Evolutionary conservation across 208 protist genomes (phyloP).

Genomic region (Trypanosomatidae sp.): DNA sequence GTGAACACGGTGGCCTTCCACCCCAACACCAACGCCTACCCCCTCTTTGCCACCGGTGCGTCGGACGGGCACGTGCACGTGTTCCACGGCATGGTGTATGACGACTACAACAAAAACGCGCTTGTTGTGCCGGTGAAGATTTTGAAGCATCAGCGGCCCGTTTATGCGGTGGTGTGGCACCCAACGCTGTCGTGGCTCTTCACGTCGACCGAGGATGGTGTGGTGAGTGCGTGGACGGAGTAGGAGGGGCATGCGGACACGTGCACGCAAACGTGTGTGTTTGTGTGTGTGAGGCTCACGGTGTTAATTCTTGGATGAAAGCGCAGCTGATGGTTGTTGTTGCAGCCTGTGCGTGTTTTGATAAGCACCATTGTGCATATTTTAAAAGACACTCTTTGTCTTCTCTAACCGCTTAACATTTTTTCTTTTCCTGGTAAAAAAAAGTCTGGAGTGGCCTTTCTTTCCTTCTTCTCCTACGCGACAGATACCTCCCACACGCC

Average conservation of each 20-base stretch:
- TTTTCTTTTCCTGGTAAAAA: no score
- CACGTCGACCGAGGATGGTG: slow-evolving; percentile 96
- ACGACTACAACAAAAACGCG: slow-evolving; percentile 98
- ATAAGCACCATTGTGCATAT: no score
- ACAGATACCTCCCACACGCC: no score
- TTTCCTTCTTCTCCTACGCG: no score
- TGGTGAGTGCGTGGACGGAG: slow-evolving; percentile 93
- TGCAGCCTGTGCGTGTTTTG: no score
- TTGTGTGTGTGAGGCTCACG: background rate
- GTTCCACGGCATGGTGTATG: slow-evolving; percentile 96
- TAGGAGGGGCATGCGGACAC: no score
- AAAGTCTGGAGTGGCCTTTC: no score
- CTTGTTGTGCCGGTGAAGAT: slow-evolving; percentile 99
- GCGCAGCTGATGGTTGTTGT: no score
- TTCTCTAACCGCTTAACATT: no score
- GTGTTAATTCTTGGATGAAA: no score
- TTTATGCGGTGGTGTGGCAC: slow-evolving; percentile 96
- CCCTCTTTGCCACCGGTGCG: slow-evolving; percentile 97
- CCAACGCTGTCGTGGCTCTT: slow-evolving; percentile 99
- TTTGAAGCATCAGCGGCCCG: slow-evolving; percentile 93
- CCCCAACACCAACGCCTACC: slow-evolving; percentile 86
- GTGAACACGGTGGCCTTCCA: slow-evolving; percentile 93
- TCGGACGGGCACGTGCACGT: slow-evolving; percentile 97
- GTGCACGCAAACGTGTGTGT: background rate
- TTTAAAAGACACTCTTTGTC: no score